A percentile compares a stretch with the other conserved stretches of the same genome.
Evolutionary conservation across 768 basidiomycete genomes (phyloP).

Genomic region (Cytidiella melzeri): DNA sequence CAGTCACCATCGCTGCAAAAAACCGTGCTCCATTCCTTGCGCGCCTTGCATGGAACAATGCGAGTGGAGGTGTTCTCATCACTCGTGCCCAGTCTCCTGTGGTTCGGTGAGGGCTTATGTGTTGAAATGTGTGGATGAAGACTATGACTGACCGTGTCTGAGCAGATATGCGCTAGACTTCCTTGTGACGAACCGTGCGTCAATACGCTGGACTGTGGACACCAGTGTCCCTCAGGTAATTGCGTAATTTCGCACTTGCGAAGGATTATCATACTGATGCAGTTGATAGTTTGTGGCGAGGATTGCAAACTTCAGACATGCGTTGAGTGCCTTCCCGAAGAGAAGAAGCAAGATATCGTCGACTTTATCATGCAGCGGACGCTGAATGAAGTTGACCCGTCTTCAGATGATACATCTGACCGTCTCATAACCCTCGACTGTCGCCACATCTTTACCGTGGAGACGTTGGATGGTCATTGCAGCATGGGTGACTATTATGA

Average conservation of each 20-base stretch:
- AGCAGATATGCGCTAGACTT: constrained; percentile 54
- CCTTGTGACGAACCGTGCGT: constrained; percentile 57
- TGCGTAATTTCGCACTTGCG: background rate
- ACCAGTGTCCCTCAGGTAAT: constrained; percentile 62
- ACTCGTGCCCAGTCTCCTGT: constrained; percentile 54
- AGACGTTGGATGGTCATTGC: constrained; percentile 61
- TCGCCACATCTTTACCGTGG: constrained; percentile 62
- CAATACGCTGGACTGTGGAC: constrained; percentile 48
- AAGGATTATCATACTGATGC: background rate
- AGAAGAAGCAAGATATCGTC: constrained; percentile 38
- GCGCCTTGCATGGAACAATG: constrained; percentile 60
- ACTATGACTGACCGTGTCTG: too few relatives aligned
- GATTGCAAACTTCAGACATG: constrained; percentile 52
- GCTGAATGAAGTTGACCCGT: constrained; percentile 41
- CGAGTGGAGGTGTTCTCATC: constrained; percentile 53
- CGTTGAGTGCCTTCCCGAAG: constrained; percentile 38
- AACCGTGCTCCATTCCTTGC: constrained; percentile 46
- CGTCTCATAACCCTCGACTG: constrained; percentile 60
- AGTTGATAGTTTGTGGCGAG: constrained; percentile 59
- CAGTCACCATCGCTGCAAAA: constrained; percentile 42
- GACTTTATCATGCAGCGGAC: constrained; percentile 53
- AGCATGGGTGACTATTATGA: constrained; percentile 46
- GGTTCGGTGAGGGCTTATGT: constrained; percentile 47
- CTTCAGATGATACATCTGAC: constrained; percentile 37
- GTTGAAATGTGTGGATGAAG: background rate